Percentiles rank a stretch among this genome's conserved stretches.
phyloP scores from a whole-genome alignment of 2,329 filamentous ascomycete species.

The Fusarium nanum region DNA sequence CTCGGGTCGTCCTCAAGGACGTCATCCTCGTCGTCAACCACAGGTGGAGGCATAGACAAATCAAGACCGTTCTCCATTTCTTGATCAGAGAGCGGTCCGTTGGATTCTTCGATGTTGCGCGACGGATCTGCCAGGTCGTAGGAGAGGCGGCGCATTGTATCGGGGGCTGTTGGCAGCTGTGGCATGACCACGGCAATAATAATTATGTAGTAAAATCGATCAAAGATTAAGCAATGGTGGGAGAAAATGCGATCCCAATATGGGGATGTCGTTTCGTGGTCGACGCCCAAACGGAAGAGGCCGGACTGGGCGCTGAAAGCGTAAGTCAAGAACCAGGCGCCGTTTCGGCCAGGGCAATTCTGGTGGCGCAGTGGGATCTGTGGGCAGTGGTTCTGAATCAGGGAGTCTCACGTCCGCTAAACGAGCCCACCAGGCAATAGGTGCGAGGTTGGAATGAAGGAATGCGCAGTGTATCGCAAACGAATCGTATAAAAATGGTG shows the following conservation, averaged over 20 bases:
- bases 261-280: conserved; percentile 10
- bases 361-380: conserved; percentile 40
- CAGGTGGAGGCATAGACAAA: conserved; percentile 54
- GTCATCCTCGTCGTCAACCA: conserved; percentile 51
- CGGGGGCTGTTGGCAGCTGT: conserved; percentile 35
- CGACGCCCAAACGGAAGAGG: conserved; percentile 19
- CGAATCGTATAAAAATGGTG: conserved; percentile 3
- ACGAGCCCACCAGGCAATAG: conserved; percentile 25
- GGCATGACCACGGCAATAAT: conserved; percentile 20
- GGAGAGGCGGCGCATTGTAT: conserved; percentile 58
- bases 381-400: conserved; percentile 30
- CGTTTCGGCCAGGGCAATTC: conserved; percentile 23
- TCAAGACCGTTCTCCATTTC: conserved; percentile 51
- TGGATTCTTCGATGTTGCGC: conserved; percentile 55
- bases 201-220: neutral
- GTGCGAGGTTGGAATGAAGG: conserved; percentile 27
- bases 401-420: conserved; percentile 26
- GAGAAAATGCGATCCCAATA: conserved; percentile 8
- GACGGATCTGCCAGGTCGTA: conserved; percentile 56
- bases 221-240: conserved; percentile 6
- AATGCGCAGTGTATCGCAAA: conserved; percentile 17
- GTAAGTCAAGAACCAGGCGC: conserved; percentile 14
- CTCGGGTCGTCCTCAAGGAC: conserved; percentile 51
- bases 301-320: conserved; percentile 19
- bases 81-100: conserved; percentile 47